phyloP scores from a whole-genome alignment of 352 stramenopile species.

The Plasmopara viticola region DNA sequence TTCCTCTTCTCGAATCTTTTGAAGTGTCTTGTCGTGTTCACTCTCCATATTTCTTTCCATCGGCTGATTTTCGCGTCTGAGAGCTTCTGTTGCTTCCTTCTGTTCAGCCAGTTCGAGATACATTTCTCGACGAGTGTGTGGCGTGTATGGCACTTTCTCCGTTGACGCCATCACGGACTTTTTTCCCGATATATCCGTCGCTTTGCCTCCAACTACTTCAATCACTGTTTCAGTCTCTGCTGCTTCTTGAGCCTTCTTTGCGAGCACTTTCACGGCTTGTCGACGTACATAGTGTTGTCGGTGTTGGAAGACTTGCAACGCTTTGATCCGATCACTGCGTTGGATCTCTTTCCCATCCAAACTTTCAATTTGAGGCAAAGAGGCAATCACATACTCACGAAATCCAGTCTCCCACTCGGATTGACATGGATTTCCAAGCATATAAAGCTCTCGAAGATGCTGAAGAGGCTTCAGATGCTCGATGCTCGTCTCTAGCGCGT shows the following conservation, averaged over 20 bases:
- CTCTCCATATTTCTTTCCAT: slow-evolving; percentile 79
- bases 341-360: slow-evolving; percentile 90
- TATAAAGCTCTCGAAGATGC: slow-evolving; percentile 91
- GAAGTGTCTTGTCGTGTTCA: slow-evolving; percentile 74
- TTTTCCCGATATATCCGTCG: slow-evolving; percentile 44
- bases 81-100: slow-evolving; percentile 88
- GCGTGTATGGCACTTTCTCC: slow-evolving; percentile 64
- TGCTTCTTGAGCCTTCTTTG: slow-evolving; percentile 20
- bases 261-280: slow-evolving; percentile 17
- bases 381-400: slow-evolving; percentile 80
- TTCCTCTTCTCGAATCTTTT: slow-evolving; percentile 26
- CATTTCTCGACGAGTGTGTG: slow-evolving; percentile 69
- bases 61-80: slow-evolving; percentile 69
- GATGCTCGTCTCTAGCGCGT: slow-evolving; percentile 83
- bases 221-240: slow-evolving; percentile 30
- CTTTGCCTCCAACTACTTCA: slow-evolving; percentile 26
- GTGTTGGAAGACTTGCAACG: slow-evolving; percentile 67
- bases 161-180: slow-evolving; percentile 34
- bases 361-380: slow-evolving; percentile 72
- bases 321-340: slow-evolving; percentile 80
- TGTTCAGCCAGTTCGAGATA: slow-evolving; percentile 92
- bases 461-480: slow-evolving; percentile 64
- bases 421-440: slow-evolving; percentile 91
- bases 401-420: slow-evolving; percentile 66
- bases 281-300: slow-evolving; percentile 32